Evolutionary conservation across 805 yeast genomes (phyloP).

Genomic region (Zygotorulaspora sp.): DNA sequence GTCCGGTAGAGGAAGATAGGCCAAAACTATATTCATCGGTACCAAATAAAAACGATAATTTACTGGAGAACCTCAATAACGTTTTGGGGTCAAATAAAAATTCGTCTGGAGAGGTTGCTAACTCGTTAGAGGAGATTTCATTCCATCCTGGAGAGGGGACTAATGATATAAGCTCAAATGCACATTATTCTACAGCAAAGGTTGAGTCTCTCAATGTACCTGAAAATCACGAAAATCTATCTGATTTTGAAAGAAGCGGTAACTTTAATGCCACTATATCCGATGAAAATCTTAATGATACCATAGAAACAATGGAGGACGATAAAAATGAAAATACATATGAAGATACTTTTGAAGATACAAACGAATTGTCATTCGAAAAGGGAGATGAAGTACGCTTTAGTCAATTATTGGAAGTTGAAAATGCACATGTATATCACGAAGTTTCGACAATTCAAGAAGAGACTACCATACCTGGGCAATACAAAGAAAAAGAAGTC

Average conservation of each 20-base stretch:
- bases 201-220: constrained; percentile 8
- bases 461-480: constrained; percentile 17
- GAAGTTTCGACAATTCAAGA: constrained; percentile 34
- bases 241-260: constrained; percentile 4
- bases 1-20: too few relatives aligned
- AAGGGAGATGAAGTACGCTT: constrained; percentile 33
- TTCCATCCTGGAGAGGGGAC: constrained; percentile 1
- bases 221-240: constrained; percentile 4
- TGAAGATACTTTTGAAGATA: constrained; percentile 19
- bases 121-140: neutral
- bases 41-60: constrained; percentile 12
- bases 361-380: constrained; percentile 36
- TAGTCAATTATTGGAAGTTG: constrained; percentile 19
- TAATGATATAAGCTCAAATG: neutral
- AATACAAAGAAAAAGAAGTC: constrained; percentile 5
- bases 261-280: constrained; percentile 6
- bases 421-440: constrained; percentile 21
- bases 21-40: neutral
- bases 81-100: constrained; percentile 27
- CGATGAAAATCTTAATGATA: constrained; percentile 4
- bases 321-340: constrained; percentile 2
- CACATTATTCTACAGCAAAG: constrained; percentile 5
- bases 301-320: constrained; percentile 13
- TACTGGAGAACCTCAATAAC: constrained; percentile 26
- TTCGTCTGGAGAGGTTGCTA: constrained; percentile 10